Evolutionary conservation across 768 basidiomycete species (phyloP).

Genomic region (Suillus luteus): DNA sequence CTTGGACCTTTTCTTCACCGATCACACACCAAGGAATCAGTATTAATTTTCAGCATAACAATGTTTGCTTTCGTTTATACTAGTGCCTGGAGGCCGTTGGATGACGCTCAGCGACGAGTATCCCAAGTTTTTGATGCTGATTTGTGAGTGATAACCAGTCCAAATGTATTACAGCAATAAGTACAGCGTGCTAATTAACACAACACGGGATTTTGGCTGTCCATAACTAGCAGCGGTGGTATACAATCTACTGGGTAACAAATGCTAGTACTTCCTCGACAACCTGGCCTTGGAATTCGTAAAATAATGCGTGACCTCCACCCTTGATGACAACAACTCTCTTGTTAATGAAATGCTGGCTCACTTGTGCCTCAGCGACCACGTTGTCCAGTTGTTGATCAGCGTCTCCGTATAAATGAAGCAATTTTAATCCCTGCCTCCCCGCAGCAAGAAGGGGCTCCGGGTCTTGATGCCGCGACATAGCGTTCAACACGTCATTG

Average conservation of each 20-base stretch:
- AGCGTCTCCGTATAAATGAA: neutral
- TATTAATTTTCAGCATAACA: too few relatives aligned
- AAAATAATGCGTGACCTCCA: neutral
- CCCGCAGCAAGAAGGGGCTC: neutral
- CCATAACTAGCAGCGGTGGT: neutral
- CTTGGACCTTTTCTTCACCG: too few relatives aligned
- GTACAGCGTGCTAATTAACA: neutral
- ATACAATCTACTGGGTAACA: neutral
- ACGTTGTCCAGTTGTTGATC: neutral
- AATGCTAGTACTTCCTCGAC: neutral
- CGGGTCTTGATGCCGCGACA: neutral
- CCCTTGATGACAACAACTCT: constrained; percentile 2
- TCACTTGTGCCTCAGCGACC: neutral
- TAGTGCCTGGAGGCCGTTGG: too few relatives aligned
- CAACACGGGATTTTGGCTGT: neutral
- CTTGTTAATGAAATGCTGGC: neutral
- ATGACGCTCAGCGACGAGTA: too few relatives aligned
- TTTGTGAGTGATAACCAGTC: too few relatives aligned
- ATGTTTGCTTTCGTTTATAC: too few relatives aligned
- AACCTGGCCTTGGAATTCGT: neutral
- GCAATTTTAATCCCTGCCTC: neutral
- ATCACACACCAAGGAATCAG: too few relatives aligned
- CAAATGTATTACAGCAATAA: too few relatives aligned
- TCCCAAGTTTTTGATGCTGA: too few relatives aligned
- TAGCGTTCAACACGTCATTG: neutral